phyloP scores from a whole-genome alignment of 208 protist species.

The Perkinsela sp. region DNA sequence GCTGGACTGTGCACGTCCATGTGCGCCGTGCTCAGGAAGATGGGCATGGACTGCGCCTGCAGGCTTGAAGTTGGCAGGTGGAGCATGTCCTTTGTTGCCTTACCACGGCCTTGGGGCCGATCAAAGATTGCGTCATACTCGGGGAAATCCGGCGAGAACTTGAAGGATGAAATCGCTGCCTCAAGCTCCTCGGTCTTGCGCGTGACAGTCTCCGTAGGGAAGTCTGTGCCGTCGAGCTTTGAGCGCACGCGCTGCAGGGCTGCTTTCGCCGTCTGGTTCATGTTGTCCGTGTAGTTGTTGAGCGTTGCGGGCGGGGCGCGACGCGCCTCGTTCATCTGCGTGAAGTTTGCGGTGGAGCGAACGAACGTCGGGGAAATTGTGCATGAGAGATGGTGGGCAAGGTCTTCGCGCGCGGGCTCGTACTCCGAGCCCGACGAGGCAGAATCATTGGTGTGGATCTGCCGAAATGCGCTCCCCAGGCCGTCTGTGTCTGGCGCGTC shows the following conservation, averaged over 20 bases:
- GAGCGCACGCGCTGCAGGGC: slow-evolving; percentile 57
- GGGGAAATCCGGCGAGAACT: neutral
- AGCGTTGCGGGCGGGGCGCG: neutral
- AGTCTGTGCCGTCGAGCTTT: slow-evolving; percentile 74
- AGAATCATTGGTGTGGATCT: neutral
- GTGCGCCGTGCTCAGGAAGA: neutral
- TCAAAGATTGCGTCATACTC: neutral
- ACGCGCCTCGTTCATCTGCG: neutral
- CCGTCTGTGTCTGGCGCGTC: neutral
- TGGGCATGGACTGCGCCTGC: neutral
- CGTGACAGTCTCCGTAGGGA: slow-evolving; percentile 9
- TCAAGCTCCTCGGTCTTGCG: slow-evolving; percentile 2
- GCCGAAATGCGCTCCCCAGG: neutral
- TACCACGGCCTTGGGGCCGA: neutral
- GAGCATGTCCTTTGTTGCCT: neutral
- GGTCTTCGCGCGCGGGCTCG: neutral
- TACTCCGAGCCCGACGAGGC: neutral
- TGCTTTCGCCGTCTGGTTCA: slow-evolving; percentile 42
- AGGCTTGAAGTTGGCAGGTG: neutral
- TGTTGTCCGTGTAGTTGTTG: slow-evolving; percentile 4
- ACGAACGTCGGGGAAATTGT: neutral
- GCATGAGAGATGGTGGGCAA: neutral
- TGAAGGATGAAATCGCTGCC: neutral
- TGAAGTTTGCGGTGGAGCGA: neutral
- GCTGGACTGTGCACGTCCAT: neutral